phyloP scores from a whole-genome alignment of 257 asterid genomes.

The Gentiana straminea region DNA sequence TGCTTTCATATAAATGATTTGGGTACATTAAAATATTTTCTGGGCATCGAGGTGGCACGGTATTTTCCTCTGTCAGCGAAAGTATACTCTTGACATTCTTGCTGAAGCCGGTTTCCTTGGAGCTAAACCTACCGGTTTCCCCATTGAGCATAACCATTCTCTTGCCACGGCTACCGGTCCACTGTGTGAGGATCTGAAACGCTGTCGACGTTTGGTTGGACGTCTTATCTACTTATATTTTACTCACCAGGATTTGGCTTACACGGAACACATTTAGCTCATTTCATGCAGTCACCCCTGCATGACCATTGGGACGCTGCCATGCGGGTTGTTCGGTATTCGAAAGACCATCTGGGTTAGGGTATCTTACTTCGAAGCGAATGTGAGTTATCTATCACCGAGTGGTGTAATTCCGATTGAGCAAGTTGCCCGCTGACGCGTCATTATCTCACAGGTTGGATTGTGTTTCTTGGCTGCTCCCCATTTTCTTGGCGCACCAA shows the following conservation, averaged over 20 bases:
- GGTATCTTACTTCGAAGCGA: too few relatives aligned
- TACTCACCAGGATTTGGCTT: constrained; percentile 8
- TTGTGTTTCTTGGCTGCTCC: too few relatives aligned
- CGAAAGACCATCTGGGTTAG: neutral
- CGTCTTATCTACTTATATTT: constrained; percentile 8
- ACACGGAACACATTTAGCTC: constrained; percentile 3
- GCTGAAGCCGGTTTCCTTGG: constrained; percentile 8
- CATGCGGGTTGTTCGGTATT: neutral
- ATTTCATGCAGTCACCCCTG: constrained; percentile 1
- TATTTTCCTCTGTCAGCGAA: constrained; percentile 8
- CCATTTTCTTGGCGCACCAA: too few relatives aligned
- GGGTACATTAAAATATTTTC: too few relatives aligned
- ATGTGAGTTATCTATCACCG: too few relatives aligned
- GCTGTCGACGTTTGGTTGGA: constrained; percentile 5
- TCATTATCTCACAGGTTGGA: too few relatives aligned
- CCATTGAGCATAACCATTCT: constrained; percentile 4
- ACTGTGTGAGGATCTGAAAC: neutral
- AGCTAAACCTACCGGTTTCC: neutral
- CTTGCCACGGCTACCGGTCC: neutral
- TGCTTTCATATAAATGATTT: too few relatives aligned
- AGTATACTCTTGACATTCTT: constrained; percentile 11
- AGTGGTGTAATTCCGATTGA: too few relatives aligned
- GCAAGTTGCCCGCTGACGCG: too few relatives aligned
- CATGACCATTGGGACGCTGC: constrained; percentile 3
- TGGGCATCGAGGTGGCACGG: constrained; percentile 14